Evolutionary conservation across 1,284 basidiomycete species (phyloP), one percentile per base, ranked within the genome.

Genomic region (Rhizoctonia solani): DNA sequence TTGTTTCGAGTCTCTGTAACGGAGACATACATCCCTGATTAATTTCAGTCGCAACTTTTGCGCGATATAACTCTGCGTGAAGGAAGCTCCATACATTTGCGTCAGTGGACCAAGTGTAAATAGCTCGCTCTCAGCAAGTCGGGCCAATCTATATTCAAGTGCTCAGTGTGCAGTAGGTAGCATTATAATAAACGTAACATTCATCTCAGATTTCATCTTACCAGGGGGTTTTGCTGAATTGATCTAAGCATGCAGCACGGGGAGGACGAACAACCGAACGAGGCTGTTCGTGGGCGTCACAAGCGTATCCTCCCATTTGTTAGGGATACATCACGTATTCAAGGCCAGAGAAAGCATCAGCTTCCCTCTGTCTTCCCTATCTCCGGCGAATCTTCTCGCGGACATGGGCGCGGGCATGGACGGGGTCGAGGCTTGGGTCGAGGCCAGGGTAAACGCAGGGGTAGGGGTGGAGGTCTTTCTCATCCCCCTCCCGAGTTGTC

Each of bases 241-340:
- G 44, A 49, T 34, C n/a, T 59, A 8, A 30, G n/a, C 37, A 65
- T 65, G 59, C n/a, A 42, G 13, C 59, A 52, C 16, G 16, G n/a
- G 1, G 59, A 65, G 44, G 59, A 65, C n/a, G 49, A 39, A 23
- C 59, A 65, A 42, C 59, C 59, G 19, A 53, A 39, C 39, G 59
- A 65, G 49, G 39, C 59, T 9, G 30, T 42, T 30, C 49, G 27
- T 44, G 59, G 59, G 11, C 59, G 59, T 19, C 59, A 47, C n/a
- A 65, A 65, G 25, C 49, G 59, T 25, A 16, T 65, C 23, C 8
- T 65, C 11, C 59, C 59, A 27, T 65, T 44, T 21, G 27, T 65
- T 9, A 53, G 39, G 49, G 34, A 65, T 30, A 65, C 59, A 8
- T 65, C 59, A 13, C 59, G 59, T 27, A 39, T 14, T 30, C 42